A percentile compares a stretch with the other conserved stretches of the same genome.
Evolutionary conservation across 805 yeast genomes (phyloP).

Genomic region (Barnettozyma vustinii): DNA sequence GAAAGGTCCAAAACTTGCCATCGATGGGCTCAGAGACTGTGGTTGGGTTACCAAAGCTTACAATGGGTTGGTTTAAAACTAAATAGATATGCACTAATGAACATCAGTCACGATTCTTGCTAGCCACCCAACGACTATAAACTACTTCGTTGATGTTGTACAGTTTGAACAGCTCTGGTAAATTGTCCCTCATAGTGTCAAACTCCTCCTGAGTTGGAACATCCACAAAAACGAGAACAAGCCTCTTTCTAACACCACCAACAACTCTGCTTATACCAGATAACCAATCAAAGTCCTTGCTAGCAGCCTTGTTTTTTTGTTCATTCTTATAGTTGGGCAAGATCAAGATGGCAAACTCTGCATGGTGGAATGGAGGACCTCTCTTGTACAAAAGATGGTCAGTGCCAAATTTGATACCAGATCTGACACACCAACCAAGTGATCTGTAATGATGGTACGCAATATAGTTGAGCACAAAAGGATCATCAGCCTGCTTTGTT

Average conservation of each 20-base stretch:
- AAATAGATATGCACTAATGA: not conserved
- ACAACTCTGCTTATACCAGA: conserved; percentile 74
- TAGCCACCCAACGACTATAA: conserved; percentile 81
- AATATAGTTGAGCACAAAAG: conserved; percentile 42
- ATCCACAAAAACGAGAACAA: conserved; percentile 65
- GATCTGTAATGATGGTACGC: conserved; percentile 86
- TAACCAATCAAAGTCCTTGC: conserved; percentile 51
- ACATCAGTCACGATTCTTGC: conserved; percentile 66
- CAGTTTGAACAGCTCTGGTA: conserved; percentile 33
- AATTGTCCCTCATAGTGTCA: conserved; percentile 15
- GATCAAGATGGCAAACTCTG: conserved; percentile 70
- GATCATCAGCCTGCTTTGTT: conserved; percentile 18
- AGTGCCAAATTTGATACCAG: conserved; percentile 91
- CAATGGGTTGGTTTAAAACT: conserved; percentile 42
- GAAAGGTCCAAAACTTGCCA: conserved; percentile 39
- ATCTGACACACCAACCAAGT: conserved; percentile 89
- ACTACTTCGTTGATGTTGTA: conserved; percentile 60
- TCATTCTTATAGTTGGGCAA: conserved; percentile 34
- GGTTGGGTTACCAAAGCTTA: conserved; percentile 77
- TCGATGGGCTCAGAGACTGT: conserved; percentile 66
- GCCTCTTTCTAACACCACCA: conserved; percentile 78
- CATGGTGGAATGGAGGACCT: conserved; percentile 96
- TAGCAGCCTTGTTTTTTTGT: conserved; percentile 20
- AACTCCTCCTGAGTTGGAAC: conserved; percentile 37
- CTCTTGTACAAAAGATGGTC: conserved; percentile 76